These are phyloP conservation scores for Microstegium vimineum DNA, from an alignment of 176 grass and related monocot species.

Conservation along the genomic window DNA sequence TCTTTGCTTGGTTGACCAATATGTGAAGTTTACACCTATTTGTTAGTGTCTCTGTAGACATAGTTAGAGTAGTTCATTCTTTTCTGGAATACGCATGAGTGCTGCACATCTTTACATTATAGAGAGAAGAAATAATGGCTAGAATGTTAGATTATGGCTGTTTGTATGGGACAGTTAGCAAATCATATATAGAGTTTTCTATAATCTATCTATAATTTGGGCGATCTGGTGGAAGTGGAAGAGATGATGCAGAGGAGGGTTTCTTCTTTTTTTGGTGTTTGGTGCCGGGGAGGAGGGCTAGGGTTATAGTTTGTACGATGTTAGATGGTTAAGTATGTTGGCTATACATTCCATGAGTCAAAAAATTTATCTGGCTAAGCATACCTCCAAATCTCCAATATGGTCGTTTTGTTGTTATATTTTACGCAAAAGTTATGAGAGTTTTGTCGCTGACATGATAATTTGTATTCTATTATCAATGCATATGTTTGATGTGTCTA, in stretches of 20 bases:
- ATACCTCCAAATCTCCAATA: background rate
- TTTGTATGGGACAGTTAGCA: background rate
- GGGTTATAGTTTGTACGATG: background rate
- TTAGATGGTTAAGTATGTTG: background rate
- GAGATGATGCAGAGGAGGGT: background rate
- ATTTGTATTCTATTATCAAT: conserved; percentile 16
- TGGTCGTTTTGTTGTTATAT: conserved; percentile 20
- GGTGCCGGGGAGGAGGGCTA: background rate
- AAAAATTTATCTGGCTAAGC: background rate
- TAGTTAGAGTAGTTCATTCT: background rate
- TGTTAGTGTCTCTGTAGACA: background rate
- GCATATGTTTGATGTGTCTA: background rate
- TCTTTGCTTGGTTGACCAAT: background rate
- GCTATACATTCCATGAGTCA: background rate
- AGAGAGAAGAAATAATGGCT: no score
- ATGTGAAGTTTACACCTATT: background rate
- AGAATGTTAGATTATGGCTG: background rate
- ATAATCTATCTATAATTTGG: background rate
- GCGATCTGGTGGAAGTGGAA: background rate
- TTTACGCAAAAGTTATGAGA: background rate
- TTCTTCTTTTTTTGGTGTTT: background rate
- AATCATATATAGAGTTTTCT: background rate
- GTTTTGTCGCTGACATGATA: background rate
- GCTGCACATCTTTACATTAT: background rate
- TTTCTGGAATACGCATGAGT: background rate